phyloP scores from a whole-genome alignment of 768 basidiomycete genomes.

The Rhodosporidiobolus sp. region DNA sequence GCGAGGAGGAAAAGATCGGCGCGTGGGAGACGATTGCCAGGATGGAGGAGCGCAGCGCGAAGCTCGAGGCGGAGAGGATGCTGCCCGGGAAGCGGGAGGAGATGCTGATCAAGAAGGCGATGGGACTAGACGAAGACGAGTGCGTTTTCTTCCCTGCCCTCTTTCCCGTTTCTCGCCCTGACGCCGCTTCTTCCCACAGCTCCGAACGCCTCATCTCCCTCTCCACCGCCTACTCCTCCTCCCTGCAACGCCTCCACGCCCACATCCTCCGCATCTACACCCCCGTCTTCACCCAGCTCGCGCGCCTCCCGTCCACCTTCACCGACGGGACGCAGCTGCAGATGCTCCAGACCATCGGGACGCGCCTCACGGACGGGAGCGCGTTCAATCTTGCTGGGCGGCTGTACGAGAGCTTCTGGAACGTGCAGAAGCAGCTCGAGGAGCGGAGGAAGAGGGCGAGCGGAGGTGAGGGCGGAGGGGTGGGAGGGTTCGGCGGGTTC shows the following conservation, averaged over 20 bases:
- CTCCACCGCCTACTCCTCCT: conserved; percentile 23
- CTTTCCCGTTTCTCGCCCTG: neutral
- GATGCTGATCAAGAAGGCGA: conserved; percentile 5
- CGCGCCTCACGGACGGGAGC: conserved; percentile 31
- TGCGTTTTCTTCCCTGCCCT: neutral
- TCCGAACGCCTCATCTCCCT: conserved; percentile 33
- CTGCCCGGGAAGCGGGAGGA: conserved; percentile 19
- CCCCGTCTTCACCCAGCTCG: conserved; percentile 23
- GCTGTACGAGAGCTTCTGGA: conserved; percentile 6
- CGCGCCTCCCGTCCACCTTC: conserved; percentile 25
- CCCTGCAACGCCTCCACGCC: conserved; percentile 33
- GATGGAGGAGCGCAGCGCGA: conserved; percentile 15
- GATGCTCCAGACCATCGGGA: conserved; percentile 19
- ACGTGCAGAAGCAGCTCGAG: conserved; percentile 2
- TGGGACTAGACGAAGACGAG: conserved; percentile 26
- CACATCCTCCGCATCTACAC: conserved; percentile 41
- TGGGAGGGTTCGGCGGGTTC: conserved; percentile 1
- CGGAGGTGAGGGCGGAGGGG: neutral
- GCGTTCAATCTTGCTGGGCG: conserved; percentile 24
- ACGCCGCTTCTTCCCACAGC: neutral
- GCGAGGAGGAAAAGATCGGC: conserved; percentile 7
- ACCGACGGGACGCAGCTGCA: conserved; percentile 33
- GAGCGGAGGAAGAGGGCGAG: conserved; percentile 15
- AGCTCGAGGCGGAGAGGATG: neutral
- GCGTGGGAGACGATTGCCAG: conserved; percentile 21